Percentiles rank a stretch among this genome's conserved stretches.
Conservation (phyloP, 1,139 yeast genomes). For the Arxiozyma heterogenica region DNA sequence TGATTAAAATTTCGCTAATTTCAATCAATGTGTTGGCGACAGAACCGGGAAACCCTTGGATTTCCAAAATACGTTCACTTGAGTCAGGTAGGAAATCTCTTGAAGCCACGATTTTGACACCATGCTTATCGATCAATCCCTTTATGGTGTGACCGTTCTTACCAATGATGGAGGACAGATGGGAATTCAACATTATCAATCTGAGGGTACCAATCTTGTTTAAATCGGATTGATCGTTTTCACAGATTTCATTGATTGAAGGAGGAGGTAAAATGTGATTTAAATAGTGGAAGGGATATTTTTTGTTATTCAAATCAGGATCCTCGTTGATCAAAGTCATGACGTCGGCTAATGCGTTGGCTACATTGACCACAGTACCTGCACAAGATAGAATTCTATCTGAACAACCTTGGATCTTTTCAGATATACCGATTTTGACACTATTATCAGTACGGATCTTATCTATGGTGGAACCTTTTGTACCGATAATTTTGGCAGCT, state of each 20-base stretch:
- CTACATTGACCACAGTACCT: constrained; percentile 67
- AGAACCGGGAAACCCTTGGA: constrained; percentile 69
- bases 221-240: constrained; percentile 30
- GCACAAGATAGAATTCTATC: constrained; percentile 78
- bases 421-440: constrained; percentile 85
- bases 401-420: constrained; percentile 70
- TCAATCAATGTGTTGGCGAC: constrained; percentile 61
- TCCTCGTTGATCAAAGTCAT: constrained; percentile 47
- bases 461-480: constrained; percentile 74
- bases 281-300: constrained; percentile 27
- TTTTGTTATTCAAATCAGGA: constrained; percentile 13
- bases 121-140: constrained; percentile 59
- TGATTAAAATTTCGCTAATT: constrained; percentile 22
- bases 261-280: constrained; percentile 30
- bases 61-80: constrained; percentile 79
- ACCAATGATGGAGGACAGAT: constrained; percentile 88
- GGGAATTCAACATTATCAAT: constrained; percentile 72
- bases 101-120: constrained; percentile 79
- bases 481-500: constrained; percentile 87
- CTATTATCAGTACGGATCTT: constrained; percentile 66
- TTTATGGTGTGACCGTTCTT: constrained; percentile 77
- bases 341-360: constrained; percentile 64
- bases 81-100: constrained; percentile 78
- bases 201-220: constrained; percentile 38
- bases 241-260: constrained; percentile 18